phyloP scores from a whole-genome alignment of 495 filamentous ascomycete species.

The Neurospora sp. region DNA sequence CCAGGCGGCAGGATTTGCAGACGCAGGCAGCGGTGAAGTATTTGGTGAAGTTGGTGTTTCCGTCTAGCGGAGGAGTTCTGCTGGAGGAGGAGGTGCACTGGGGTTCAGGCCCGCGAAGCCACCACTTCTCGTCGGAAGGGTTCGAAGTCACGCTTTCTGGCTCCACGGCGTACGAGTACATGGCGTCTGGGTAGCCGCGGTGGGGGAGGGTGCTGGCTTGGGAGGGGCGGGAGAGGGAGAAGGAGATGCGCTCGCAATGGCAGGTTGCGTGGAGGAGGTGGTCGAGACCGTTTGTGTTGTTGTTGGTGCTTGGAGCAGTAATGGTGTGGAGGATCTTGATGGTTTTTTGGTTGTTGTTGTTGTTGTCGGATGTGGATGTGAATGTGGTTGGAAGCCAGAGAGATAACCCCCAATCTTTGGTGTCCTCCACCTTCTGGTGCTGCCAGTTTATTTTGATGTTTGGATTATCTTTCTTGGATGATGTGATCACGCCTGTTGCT shows the following conservation, averaged over 20 bases:
- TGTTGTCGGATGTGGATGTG: not conserved
- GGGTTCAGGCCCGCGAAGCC: constrained; percentile 20
- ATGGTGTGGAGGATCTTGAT: not conserved
- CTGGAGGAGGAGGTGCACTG: constrained; percentile 1
- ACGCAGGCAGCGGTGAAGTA: constrained; percentile 59
- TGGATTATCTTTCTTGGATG: not conserved
- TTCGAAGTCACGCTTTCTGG: constrained; percentile 36
- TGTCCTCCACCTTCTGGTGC: constrained; percentile 43
- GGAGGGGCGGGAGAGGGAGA: constrained; percentile 32
- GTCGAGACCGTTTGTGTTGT: constrained; percentile 8
- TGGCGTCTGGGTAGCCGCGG: constrained; percentile 27
- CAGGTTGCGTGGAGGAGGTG: constrained; percentile 28
- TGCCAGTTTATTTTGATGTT: constrained; percentile 19
- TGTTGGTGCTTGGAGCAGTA: not conserved
- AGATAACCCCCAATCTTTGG: constrained; percentile 48
- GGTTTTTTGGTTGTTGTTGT: constrained; percentile 6
- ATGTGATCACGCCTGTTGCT: not conserved
- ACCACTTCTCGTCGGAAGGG: constrained; percentile 25
- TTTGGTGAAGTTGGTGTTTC: constrained; percentile 11
- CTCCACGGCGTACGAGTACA: constrained; percentile 19
- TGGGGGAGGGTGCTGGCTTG: constrained; percentile 13
- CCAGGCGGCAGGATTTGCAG: constrained; percentile 52
- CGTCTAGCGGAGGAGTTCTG: not conserved
- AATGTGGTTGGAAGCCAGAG: constrained; percentile 31
- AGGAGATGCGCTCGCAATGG: constrained; percentile 29